Percentiles rank a stretch among this genome's conserved stretches.
Evolutionary conservation across 2,329 filamentous ascomycete genomes (phyloP).

Genomic region (Rosellinia necatrix): DNA sequence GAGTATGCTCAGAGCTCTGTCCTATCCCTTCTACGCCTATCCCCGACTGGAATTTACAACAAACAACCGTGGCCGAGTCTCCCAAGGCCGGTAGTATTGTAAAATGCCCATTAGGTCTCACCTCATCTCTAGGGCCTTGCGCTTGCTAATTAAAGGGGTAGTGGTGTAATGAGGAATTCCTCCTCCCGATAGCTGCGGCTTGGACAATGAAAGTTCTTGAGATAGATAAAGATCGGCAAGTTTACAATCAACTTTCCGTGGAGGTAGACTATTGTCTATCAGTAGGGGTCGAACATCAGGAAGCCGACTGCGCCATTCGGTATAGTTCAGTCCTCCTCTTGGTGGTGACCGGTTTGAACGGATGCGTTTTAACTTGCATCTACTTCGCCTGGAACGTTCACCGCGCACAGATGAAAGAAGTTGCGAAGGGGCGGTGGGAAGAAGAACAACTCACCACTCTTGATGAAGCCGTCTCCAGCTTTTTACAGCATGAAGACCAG

Average conservation of each 20-base stretch:
- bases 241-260: background rate
- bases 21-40: background rate
- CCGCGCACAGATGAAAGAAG: background rate
- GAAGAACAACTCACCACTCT: background rate
- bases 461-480: background rate
- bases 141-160: background rate
- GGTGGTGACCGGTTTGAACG: background rate
- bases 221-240: background rate
- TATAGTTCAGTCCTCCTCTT: slow-evolving; percentile 1
- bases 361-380: background rate
- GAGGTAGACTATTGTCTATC: slow-evolving; percentile 6
- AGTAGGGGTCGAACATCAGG: background rate
- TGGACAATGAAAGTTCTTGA: background rate
- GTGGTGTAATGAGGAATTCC: background rate
- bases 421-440: background rate
- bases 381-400: background rate
- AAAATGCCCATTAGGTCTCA: background rate
- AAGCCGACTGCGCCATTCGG: background rate
- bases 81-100: background rate
- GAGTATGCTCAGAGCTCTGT: background rate
- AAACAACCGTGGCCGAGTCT: background rate
- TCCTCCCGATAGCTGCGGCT: background rate
- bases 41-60: background rate
- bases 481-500: background rate
- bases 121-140: background rate